Base-by-base conservation (phyloP, 2,329 filamentous ascomycete genomes). In the Ceratocystis eucalypticola region DNA sequence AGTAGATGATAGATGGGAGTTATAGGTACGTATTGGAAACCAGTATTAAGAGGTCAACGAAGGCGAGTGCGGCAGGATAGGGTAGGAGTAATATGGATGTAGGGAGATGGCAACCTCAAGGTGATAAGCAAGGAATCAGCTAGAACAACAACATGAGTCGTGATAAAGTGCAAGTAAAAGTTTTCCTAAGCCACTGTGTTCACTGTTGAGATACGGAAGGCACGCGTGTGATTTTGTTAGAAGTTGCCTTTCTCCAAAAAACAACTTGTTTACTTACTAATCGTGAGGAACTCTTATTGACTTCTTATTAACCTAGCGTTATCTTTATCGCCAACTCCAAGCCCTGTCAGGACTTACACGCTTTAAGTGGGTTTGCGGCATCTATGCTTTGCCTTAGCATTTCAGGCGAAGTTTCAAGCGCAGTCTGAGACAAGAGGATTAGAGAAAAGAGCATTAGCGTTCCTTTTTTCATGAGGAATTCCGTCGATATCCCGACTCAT, bases 381-480 rank as follows among this genome's bases (percentile, higher is more conserved):
- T 44, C 7, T 44, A 25, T 15, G 20, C 30, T 45, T 22, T 5
- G 10, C 2, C 20, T 33, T 44, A 5, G n/a, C 15, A 12, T 30
- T 61, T 15, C n/a, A n/a, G 33, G 25, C 59, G 33, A 46, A 44
- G 22, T 22, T 20, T 62, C 10, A 62, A 76, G 68, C 84, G 84
- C 74, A 88, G 59, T 41, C 37, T 30, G 46, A 25, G 46, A 50
- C 46, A 50, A 20, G 17, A 37, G 33, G 15, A 44, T 22, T 22
- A 8, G 41, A n/a, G 59, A 62, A 62, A 62, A 62, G 22, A 33
- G 22, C 15, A 62, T 28, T 63, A 33, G 1, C 12, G 7, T 50
- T 50, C n/a, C 22, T 50, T 50, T 41, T 41, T 41, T 41, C 10
- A 41, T 41, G 3, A 41, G 37, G 37, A 41, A 41, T 15, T 41